Evolutionary conservation across 257 asterid genomes (phyloP).

Genomic region (Striga asiatica): DNA sequence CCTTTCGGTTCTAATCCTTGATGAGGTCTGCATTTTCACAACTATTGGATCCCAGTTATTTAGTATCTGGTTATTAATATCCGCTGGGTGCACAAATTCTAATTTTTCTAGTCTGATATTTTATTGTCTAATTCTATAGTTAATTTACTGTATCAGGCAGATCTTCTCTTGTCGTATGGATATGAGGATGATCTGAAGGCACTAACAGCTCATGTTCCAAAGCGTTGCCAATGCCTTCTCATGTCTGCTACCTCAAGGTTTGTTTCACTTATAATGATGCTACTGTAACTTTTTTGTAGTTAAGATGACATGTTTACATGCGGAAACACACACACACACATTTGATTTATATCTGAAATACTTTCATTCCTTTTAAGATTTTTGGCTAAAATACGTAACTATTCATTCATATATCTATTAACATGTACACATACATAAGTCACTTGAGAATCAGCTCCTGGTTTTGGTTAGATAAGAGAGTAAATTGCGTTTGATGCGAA

Average conservation of each 20-base stretch:
- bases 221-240: constrained; percentile 89
- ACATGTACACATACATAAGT: not conserved
- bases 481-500: not conserved
- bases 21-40: constrained; percentile 51
- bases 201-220: constrained; percentile 65
- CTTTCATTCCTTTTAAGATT: not conserved
- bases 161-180: constrained; percentile 87
- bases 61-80: too few species aligned
- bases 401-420: not conserved
- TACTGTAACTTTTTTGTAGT: not conserved
- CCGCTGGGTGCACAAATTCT: too few species aligned
- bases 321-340: too few species aligned
- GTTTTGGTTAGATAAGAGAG: not conserved
- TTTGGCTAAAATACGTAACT: not conserved
- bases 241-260: constrained; percentile 99
- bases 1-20: constrained; percentile 75
- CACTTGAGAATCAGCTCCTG: not conserved
- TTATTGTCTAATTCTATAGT: constrained; percentile 6
- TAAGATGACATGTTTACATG: not conserved
- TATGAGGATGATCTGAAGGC: constrained; percentile 85
- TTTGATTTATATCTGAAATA: not conserved
- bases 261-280: constrained; percentile 6
- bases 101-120: too few species aligned
- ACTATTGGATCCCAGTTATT: not conserved
- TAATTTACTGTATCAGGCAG: constrained; percentile 73